A percentile compares a stretch with the other conserved stretches of the same genome.
These are phyloP conservation scores for Agaricales sp. DNA, from an alignment of 1,284 basidiomycete species.

Conservation along the genomic window DNA sequence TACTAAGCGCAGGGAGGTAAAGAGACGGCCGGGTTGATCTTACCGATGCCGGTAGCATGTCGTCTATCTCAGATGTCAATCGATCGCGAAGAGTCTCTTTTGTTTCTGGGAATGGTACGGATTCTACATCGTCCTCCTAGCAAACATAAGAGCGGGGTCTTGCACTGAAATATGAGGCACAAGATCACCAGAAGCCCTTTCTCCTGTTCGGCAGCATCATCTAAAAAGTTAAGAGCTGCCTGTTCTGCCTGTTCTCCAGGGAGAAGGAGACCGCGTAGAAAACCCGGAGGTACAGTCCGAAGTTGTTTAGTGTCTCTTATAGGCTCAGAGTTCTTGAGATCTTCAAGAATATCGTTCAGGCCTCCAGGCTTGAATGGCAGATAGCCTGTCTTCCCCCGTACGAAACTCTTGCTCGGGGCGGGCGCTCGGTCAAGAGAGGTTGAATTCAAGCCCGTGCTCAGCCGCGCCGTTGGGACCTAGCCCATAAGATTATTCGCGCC, in stretches of 20 bases:
- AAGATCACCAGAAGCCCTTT: not conserved
- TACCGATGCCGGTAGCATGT: constrained; percentile 74
- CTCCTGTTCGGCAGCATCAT: constrained; percentile 8
- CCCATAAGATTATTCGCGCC: not conserved
- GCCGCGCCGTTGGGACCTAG: constrained; percentile 7
- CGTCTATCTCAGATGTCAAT: constrained; percentile 54
- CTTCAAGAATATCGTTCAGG: constrained; percentile 46
- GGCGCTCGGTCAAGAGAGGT: constrained; percentile 81
- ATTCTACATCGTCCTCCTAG: not conserved
- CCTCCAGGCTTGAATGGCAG: constrained; percentile 92
- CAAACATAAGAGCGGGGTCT: no score
- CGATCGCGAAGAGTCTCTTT: not conserved
- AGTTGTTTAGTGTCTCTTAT: constrained; percentile 32
- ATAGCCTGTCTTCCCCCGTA: constrained; percentile 86
- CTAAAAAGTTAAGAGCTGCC: constrained; percentile 29
- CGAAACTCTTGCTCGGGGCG: constrained; percentile 70
- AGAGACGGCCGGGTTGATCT: constrained; percentile 10
- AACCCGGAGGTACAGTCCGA: constrained; percentile 50
- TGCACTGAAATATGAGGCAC: no score
- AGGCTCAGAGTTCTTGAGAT: not conserved
- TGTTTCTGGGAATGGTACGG: constrained; percentile 8
- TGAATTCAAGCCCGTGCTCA: constrained; percentile 56
- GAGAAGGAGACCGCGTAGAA: constrained; percentile 57
- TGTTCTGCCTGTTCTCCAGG: constrained; percentile 44
- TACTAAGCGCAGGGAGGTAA: constrained; percentile 1